These are phyloP conservation scores for Blastocystis sp. DNA, from an alignment of 352 stramenopile species.

Conservation along the genomic window DNA sequence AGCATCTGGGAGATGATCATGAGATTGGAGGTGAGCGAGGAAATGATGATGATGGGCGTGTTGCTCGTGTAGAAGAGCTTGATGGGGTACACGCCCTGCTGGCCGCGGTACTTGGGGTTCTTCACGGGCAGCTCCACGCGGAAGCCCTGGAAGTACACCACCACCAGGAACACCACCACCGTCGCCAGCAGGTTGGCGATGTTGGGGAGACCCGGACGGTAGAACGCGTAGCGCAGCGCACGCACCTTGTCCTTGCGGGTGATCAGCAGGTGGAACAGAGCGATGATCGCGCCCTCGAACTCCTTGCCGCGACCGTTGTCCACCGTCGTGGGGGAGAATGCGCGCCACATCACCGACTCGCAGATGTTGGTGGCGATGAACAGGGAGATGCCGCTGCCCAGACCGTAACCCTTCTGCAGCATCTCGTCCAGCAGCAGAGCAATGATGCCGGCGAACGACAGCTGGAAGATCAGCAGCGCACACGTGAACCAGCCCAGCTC, in stretches of 20 bases:
- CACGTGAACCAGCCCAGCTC: conserved; percentile 93
- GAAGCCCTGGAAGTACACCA: conserved; percentile 97
- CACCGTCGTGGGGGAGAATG: conserved; percentile 95
- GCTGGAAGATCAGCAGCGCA: conserved; percentile 94
- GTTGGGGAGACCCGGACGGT: conserved; percentile 96
- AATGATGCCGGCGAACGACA: conserved; percentile 92
- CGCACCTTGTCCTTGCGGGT: conserved; percentile 90
- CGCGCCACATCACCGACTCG: conserved; percentile 98
- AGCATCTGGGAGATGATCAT: conserved; percentile 96
- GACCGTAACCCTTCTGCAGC: conserved; percentile 96
- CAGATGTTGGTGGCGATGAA: conserved; percentile 99
- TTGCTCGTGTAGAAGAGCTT: conserved; percentile 99
- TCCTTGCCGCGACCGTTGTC: conserved; percentile 95
- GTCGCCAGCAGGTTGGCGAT: conserved; percentile 95
- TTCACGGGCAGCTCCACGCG: conserved; percentile 83
- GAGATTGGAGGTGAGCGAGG: too few species aligned
- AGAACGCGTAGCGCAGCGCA: conserved; percentile 91
- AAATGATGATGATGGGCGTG: conserved; percentile 99
- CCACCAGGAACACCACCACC: conserved; percentile 92
- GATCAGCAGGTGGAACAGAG: conserved; percentile 94
- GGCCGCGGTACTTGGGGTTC: conserved; percentile 94
- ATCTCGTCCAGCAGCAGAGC: conserved; percentile 98
- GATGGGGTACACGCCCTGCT: conserved; percentile 98
- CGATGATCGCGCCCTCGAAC: conserved; percentile 97
- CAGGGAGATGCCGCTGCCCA: conserved; percentile 93